Conservation (phyloP, 805 yeast genomes). For the Schwanniomyces occidentalis region DNA sequence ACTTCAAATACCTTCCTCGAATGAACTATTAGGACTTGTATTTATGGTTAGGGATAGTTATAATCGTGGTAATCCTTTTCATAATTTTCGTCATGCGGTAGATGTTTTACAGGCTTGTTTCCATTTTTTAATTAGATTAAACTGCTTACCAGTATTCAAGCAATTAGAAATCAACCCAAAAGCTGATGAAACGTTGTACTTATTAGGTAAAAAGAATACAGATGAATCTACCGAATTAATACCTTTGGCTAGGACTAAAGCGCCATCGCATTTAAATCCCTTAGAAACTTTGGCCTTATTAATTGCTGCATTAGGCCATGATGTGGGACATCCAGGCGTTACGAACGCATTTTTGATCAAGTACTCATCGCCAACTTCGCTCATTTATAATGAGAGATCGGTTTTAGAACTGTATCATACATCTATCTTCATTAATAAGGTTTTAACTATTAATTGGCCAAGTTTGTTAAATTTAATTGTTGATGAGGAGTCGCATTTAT, state of each 20-base stretch:
- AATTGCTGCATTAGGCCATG: conserved; percentile 90
- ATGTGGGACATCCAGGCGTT: conserved; percentile 96
- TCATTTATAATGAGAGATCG: conserved; percentile 60
- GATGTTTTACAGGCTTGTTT: conserved; percentile 93
- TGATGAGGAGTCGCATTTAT: conserved; percentile 12
- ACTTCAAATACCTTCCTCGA: conserved; percentile 25
- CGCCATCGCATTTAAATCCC: conserved; percentile 29
- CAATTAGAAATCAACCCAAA: conserved; percentile 35
- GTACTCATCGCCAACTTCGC: conserved; percentile 62
- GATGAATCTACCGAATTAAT: conserved; percentile 2
- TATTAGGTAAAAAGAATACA: conserved; percentile 5
- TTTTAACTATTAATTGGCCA: conserved; percentile 40
- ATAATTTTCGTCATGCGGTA: conserved; percentile 92
- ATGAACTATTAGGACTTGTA: conserved; percentile 58
- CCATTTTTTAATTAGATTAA: conserved; percentile 52
- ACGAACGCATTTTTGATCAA: conserved; percentile 71
- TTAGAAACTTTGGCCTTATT: conserved; percentile 59
- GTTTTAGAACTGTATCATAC: conserved; percentile 84
- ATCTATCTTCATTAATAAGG: conserved; percentile 52
- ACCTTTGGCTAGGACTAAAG: not conserved
- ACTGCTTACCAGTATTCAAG: conserved; percentile 37
- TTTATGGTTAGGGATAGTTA: conserved; percentile 75
- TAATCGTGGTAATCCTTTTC: conserved; percentile 85
- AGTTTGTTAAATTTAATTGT: conserved; percentile 18
- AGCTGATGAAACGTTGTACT: conserved; percentile 24